Conservation (phyloP, 1,284 basidiomycete genomes). For the Coniferiporia sulphurascens region DNA sequence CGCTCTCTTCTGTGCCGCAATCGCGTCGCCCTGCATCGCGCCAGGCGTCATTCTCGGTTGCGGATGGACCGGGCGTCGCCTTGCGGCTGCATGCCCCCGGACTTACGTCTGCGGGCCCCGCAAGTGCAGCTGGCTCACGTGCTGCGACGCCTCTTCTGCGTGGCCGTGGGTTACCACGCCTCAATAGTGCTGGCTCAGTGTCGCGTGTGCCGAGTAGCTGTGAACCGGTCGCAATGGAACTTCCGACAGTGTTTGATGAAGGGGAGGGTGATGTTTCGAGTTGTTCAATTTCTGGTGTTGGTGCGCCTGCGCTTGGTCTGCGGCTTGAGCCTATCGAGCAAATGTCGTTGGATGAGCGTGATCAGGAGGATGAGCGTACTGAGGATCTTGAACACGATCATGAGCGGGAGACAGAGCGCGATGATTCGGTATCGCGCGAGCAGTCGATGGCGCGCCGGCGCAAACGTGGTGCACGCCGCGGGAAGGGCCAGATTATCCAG, state of each 20-base stretch:
- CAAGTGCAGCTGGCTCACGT: conserved; percentile 34
- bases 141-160: conserved; percentile 22
- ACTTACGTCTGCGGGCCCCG: conserved; percentile 55
- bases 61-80: conserved; percentile 37
- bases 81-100: conserved; percentile 36
- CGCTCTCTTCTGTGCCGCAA: conserved; percentile 56
- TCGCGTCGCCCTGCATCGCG: conserved; percentile 66
- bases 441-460: conserved; percentile 64
- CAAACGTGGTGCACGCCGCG: conserved; percentile 75
- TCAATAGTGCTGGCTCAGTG: background rate
- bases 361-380: background rate
- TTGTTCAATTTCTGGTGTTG: background rate
- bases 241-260: conserved; percentile 49
- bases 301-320: conserved; percentile 1
- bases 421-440: conserved; percentile 40
- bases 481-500: conserved; percentile 41
- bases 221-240: conserved; percentile 24
- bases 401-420: background rate
- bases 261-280: conserved; percentile 24
- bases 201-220: conserved; percentile 14
- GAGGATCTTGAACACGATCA: conserved; percentile 6
- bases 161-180: conserved; percentile 4
- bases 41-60: conserved; percentile 40
- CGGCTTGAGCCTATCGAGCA: background rate
- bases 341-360: background rate